Evolutionary conservation across 441 rosid species (phyloP).

Genomic region (Pelargonium exstipulatum): DNA sequence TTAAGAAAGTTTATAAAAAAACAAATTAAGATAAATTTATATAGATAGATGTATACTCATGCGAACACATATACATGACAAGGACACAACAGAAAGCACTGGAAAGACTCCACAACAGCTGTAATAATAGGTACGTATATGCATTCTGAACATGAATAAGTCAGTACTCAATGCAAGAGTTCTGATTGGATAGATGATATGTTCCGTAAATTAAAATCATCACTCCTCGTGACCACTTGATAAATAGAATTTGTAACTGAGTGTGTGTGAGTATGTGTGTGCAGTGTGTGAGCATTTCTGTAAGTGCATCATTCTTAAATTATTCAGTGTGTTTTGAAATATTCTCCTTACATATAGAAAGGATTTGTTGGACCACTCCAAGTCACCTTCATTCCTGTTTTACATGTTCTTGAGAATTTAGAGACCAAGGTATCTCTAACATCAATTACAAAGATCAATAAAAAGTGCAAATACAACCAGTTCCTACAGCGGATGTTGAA

Average conservation of each 20-base stretch:
- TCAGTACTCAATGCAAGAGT: neutral
- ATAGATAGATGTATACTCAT: neutral
- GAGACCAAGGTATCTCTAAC: neutral
- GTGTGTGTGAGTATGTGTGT: neutral
- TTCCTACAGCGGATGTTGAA: neutral
- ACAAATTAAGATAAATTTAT: neutral
- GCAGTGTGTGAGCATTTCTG: neutral
- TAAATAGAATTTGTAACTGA: neutral
- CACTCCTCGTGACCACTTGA: neutral
- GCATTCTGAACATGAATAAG: neutral
- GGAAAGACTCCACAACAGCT: conserved; percentile 2
- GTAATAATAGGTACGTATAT: neutral
- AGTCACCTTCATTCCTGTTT: conserved; percentile 2
- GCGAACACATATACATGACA: neutral
- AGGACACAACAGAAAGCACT: neutral
- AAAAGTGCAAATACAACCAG: neutral
- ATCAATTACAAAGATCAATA: neutral
- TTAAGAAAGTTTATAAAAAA: neutral
- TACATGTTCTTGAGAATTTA: neutral
- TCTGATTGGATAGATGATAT: neutral
- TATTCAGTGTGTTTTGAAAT: neutral
- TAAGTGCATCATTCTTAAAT: neutral
- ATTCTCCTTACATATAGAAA: neutral
- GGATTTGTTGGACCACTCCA: conserved; percentile 3
- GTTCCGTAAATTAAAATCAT: conserved; percentile 1